Percentiles rank a stretch among this genome's conserved stretches.
Evolutionary conservation across 2,329 filamentous ascomycete genomes (phyloP).

Genomic region (Fusarium praegraminearum): DNA sequence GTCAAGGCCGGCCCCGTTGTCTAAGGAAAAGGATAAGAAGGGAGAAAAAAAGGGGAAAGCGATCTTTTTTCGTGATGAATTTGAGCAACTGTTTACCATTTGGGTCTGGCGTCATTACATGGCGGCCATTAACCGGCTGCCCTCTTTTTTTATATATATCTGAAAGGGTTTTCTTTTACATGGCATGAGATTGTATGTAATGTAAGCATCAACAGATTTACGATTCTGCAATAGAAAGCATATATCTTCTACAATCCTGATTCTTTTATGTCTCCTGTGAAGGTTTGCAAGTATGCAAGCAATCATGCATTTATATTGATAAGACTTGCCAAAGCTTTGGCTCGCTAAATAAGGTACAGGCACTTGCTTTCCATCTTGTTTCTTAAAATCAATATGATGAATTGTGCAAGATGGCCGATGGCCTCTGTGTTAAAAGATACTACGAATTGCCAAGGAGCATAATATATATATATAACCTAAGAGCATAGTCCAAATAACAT

Average conservation of each 20-base stretch:
- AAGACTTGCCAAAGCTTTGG: neutral
- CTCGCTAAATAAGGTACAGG: too few relatives aligned
- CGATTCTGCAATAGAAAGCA: conserved; percentile 48
- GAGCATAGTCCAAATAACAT: neutral
- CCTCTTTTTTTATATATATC: conserved; percentile 38
- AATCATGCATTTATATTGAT: too few relatives aligned
- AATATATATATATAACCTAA: neutral
- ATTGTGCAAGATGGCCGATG: neutral
- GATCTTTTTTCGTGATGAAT: conserved; percentile 40
- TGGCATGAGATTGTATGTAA: conserved; percentile 47
- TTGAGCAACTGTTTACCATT: conserved; percentile 44
- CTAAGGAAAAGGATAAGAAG: conserved; percentile 40
- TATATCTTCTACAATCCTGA: conserved; percentile 30
- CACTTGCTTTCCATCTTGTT: neutral
- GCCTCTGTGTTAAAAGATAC: too few relatives aligned
- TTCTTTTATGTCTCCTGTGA: neutral
- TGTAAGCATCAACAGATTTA: conserved; percentile 44
- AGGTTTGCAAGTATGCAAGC: neutral
- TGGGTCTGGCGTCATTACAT: conserved; percentile 49
- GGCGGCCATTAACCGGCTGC: conserved; percentile 45
- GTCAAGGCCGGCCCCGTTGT: conserved; percentile 71
- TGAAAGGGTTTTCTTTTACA: conserved; percentile 33
- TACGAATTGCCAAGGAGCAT: too few relatives aligned
- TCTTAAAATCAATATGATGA: neutral
- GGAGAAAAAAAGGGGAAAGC: conserved; percentile 34